A percentile compares a stretch with the other conserved stretches of the same genome.
These are phyloP conservation scores for Phalaenopsis equestris DNA, from an alignment of 106 monocot species.

Conservation along the genomic window DNA sequence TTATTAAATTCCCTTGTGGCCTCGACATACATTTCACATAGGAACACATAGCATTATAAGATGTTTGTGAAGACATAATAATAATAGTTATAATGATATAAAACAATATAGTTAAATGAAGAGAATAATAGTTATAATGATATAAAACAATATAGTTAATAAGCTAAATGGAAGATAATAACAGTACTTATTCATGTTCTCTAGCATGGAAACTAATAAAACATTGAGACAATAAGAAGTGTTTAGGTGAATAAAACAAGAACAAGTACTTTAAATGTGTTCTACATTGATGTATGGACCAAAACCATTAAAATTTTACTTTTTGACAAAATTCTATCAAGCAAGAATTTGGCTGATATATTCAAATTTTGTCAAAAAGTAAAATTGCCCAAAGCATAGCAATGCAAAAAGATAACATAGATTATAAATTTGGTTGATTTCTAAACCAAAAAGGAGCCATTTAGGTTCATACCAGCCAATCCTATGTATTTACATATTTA, in stretches of 20 bases:
- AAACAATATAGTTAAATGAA: not conserved
- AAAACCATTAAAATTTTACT: not conserved
- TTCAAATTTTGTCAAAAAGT: too few species aligned
- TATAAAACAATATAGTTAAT: not conserved
- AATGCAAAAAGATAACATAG: too few species aligned
- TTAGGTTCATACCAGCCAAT: too few species aligned
- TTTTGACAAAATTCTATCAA: too few species aligned
- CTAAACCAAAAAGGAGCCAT: too few species aligned
- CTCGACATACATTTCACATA: constrained; percentile 57
- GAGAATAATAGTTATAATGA: not conserved
- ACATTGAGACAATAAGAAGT: not conserved
- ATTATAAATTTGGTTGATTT: too few species aligned
- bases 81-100: not conserved
- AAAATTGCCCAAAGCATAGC: too few species aligned
- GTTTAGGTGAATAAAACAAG: not conserved
- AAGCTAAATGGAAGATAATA: not conserved
- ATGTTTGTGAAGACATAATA: not conserved
- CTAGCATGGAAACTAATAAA: not conserved
- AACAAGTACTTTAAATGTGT: not conserved
- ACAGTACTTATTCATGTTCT: not conserved
- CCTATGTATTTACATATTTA: too few species aligned
- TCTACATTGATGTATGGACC: not conserved
- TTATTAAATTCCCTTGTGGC: constrained; percentile 90
- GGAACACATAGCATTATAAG: not conserved
- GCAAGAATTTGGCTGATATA: too few species aligned